phyloP scores from a whole-genome alignment of 2,329 filamentous ascomycete genomes.

The Ilyonectria mors-panacis region DNA sequence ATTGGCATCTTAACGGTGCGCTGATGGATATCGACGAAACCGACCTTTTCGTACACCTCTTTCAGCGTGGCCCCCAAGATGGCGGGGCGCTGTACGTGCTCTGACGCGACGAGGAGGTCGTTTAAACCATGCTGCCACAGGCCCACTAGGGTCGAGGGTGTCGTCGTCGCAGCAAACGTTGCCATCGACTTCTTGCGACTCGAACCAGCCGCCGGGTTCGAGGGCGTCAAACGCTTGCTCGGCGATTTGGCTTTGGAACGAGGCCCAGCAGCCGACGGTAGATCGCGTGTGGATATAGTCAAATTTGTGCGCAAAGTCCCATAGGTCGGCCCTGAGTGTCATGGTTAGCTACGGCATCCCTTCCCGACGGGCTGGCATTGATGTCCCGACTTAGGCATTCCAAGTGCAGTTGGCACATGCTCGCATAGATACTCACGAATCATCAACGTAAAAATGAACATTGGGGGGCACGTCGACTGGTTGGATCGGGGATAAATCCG shows the following conservation, averaged over 20 bases:
- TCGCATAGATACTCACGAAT: slow-evolving; percentile 56
- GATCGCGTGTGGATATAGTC: slow-evolving; percentile 68
- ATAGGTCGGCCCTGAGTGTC: slow-evolving; percentile 56
- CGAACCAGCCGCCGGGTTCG: slow-evolving; percentile 67
- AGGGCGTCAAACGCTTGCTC: slow-evolving; percentile 63
- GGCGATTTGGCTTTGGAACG: slow-evolving; percentile 64
- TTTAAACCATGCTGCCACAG: slow-evolving; percentile 57
- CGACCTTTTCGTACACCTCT: slow-evolving; percentile 59
- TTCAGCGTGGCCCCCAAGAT: slow-evolving; percentile 52
- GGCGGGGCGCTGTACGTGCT: slow-evolving; percentile 55
- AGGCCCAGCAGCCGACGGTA: slow-evolving; percentile 63
- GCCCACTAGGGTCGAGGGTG: slow-evolving; percentile 55
- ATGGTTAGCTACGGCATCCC: neutral
- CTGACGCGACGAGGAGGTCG: slow-evolving; percentile 57
- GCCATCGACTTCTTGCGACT: slow-evolving; percentile 63
- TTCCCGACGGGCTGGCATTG: too few relatives aligned
- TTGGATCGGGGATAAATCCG: slow-evolving; percentile 77
- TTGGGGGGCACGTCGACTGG: slow-evolving; percentile 77
- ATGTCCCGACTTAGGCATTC: too few relatives aligned
- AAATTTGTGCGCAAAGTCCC: slow-evolving; percentile 66
- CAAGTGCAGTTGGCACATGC: too few relatives aligned
- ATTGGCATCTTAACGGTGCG: slow-evolving; percentile 66
- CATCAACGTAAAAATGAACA: slow-evolving; percentile 80
- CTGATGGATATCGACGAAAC: slow-evolving; percentile 69
- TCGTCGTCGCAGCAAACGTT: slow-evolving; percentile 59